Evolutionary conservation across 2,329 filamentous ascomycete species (phyloP).

Genomic region (Sordariomycetes sp.): DNA sequence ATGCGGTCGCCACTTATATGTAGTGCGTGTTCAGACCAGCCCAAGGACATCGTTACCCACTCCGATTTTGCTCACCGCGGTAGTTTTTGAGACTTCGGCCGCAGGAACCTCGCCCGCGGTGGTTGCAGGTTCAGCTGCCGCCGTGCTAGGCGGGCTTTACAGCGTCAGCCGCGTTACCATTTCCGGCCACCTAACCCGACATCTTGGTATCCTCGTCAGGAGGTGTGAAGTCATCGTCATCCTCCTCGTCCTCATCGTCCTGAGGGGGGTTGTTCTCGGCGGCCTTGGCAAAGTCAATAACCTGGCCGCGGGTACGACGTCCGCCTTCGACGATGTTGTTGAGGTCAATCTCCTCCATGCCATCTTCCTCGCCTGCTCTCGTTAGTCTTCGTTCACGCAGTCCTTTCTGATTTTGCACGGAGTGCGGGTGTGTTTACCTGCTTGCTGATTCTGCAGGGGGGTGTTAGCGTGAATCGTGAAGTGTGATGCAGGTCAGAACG

Average conservation of each 20-base stretch:
- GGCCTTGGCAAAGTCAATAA: constrained; percentile 89
- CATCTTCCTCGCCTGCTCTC: constrained; percentile 52
- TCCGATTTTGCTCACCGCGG: no score
- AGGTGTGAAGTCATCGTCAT: constrained; percentile 62
- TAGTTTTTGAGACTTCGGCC: background rate
- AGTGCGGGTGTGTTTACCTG: no score
- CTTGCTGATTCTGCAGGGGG: no score
- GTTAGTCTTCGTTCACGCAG: constrained; percentile 3
- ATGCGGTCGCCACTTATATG: no score
- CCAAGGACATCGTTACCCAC: no score
- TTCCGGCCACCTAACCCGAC: constrained; percentile 24
- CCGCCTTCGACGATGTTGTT: constrained; percentile 76
- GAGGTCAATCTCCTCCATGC: constrained; percentile 84
- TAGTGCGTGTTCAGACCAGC: no score
- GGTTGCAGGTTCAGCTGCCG: background rate
- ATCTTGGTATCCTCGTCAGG: constrained; percentile 61
- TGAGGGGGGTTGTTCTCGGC: constrained; percentile 66
- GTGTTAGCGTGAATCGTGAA: no score
- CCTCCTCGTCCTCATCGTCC: constrained; percentile 75
- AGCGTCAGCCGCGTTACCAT: background rate
- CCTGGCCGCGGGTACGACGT: constrained; percentile 81
- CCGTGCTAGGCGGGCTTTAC: background rate
- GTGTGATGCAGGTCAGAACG: background rate
- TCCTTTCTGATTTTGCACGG: no score
- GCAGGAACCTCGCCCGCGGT: constrained; percentile 5